phyloP scores from a whole-genome alignment of 2,329 filamentous ascomycete genomes.

The Colletotrichum siamense region DNA sequence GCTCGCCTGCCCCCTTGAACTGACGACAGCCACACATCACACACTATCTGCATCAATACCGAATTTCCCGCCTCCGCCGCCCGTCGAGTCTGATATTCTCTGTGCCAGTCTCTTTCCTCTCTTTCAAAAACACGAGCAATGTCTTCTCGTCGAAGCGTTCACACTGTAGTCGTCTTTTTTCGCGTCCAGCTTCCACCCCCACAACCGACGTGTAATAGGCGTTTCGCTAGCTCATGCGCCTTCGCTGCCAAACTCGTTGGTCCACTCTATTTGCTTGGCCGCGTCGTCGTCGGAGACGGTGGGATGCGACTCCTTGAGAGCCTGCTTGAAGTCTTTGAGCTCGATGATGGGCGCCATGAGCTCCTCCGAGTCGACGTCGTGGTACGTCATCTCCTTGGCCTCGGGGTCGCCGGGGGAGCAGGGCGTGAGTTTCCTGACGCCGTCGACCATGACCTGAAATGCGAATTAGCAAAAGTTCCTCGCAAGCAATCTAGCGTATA shows the following conservation, averaged over 20 bases:
- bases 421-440: conserved; percentile 75
- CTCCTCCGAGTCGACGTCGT: conserved; percentile 81
- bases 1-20: not conserved
- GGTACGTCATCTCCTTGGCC: conserved; percentile 93
- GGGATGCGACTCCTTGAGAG: conserved; percentile 85
- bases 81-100: not conserved
- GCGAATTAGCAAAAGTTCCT: not conserved
- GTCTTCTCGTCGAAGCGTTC: not conserved
- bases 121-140: not conserved
- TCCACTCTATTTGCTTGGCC: conserved; percentile 88
- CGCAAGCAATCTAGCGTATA: not conserved
- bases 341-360: conserved; percentile 86
- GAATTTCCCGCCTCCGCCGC: not conserved
- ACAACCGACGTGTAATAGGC: not conserved
- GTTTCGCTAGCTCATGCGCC: conserved; percentile 55
- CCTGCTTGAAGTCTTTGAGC: conserved; percentile 92
- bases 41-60: not conserved
- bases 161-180: not conserved
- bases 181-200: not conserved
- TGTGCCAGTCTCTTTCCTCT: not conserved
- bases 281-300: conserved; percentile 91
- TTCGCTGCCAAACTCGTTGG: conserved; percentile 93
- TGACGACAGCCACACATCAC: not conserved
- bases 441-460: conserved; percentile 72
- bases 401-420: conserved; percentile 91